Conservation (phyloP, 805 yeast genomes). For the Allodekkera sacchari region DNA sequence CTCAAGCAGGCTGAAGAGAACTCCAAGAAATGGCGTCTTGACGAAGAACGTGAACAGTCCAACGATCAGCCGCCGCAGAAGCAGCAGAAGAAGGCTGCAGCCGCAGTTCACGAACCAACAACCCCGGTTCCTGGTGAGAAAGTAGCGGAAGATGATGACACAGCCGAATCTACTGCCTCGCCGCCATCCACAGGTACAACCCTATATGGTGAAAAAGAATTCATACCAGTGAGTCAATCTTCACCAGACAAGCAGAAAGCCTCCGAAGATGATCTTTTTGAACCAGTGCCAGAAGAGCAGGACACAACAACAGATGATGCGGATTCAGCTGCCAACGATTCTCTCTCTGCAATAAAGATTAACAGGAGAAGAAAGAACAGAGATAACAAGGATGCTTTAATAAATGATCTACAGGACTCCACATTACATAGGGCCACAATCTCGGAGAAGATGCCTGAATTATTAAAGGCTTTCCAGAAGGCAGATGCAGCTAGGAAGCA, state of each 20-base stretch:
- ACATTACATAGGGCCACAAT: slow-evolving; percentile 44
- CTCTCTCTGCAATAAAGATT: slow-evolving; percentile 11
- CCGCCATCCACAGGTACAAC: no score
- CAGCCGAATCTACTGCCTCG: no score
- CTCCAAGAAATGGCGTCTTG: slow-evolving; percentile 2
- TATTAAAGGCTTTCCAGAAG: slow-evolving; percentile 59
- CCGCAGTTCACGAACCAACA: neutral
- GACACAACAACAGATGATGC: neutral
- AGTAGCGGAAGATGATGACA: no score
- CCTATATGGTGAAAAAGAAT: no score
- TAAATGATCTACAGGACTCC: slow-evolving; percentile 16
- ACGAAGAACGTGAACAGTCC: slow-evolving; percentile 1
- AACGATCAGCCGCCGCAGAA: slow-evolving; percentile 2
- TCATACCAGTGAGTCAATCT: no score
- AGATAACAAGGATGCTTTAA: slow-evolving; percentile 3
- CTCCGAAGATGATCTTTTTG: neutral
- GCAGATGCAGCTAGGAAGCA: slow-evolving; percentile 46
- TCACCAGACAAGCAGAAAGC: neutral
- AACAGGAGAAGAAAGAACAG: slow-evolving; percentile 9
- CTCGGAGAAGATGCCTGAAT: slow-evolving; percentile 55
- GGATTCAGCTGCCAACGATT: slow-evolving; percentile 3
- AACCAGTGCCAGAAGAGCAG: neutral
- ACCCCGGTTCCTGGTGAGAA: no score
- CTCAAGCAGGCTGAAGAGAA: slow-evolving; percentile 9
- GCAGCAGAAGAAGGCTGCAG: neutral